phyloP scores from a whole-genome alignment of 495 filamentous ascomycete species.

The Annulohypoxylon moriforme region DNA sequence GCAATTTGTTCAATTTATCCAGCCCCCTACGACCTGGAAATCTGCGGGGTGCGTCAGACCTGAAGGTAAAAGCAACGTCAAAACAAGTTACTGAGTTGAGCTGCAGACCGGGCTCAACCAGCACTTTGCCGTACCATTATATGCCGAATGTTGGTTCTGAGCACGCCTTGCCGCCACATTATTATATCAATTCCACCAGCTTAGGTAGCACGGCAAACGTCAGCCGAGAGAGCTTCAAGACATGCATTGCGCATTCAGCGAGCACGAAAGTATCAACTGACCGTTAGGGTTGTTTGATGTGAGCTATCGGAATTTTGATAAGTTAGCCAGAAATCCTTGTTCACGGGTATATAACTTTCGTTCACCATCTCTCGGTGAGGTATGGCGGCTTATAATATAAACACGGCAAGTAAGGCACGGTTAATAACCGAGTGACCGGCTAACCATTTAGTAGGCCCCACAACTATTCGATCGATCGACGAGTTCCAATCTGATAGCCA shows the following conservation, averaged over 20 bases:
- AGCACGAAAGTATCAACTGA: not conserved
- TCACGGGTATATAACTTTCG: not conserved
- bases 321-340: not conserved
- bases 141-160: conserved; percentile 8
- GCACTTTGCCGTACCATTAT: conserved; percentile 27
- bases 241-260: not conserved
- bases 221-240: conserved; percentile 12
- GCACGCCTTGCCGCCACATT: conserved; percentile 33
- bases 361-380: not conserved
- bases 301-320: not conserved
- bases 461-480: conserved; percentile 4
- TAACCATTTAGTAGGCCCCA: not conserved
- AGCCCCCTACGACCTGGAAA: conserved; percentile 19
- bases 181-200: conserved; percentile 26
- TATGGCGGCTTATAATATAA: conserved; percentile 1
- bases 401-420: conserved; percentile 8
- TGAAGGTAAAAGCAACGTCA: conserved; percentile 35
- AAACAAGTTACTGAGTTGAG: conserved; percentile 23
- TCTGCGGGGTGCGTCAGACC: conserved; percentile 36
- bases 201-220: conserved; percentile 14
- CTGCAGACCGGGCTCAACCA: not conserved
- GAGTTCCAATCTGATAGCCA: conserved; percentile 8
- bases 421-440: conserved; percentile 22
- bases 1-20: conserved; percentile 33
- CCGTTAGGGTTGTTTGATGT: not conserved